Base-by-base conservation (phyloP, 345 rosid genomes). In the Cardamine chenopodiifolia region DNA sequence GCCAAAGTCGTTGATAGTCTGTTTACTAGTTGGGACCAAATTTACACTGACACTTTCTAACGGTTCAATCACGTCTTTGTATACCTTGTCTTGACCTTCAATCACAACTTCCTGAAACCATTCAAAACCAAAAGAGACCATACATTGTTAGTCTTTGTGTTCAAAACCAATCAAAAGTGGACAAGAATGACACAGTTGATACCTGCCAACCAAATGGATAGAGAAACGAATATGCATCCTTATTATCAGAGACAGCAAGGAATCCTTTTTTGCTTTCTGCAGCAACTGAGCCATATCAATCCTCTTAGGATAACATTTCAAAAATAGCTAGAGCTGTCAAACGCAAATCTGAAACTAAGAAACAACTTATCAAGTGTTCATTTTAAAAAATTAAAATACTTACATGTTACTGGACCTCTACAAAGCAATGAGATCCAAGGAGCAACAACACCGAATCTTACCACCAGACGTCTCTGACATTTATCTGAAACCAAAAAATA, bases 171-270 rank as follows among this genome's bases (percentile, higher is more conserved):
- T 12, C 28, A 14, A 18, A 42, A 35, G 28, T 19, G 53, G 44
- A 31, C 2, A 59, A 54, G 19, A 25, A 56, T 34, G n/a, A 58
- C 10, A 19, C 20, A n/a, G 62, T 10, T 11, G 6, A 7, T 72
- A 89, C 98, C 95, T 94, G 92, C 97, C 98, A 91, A 12, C 98
- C 96, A 52, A 91, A 91, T 31, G 97, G 98, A 81, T 85, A 94
- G 62, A 83, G 45, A 82, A 94, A 94, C 23, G 93, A 72, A 75
- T 94, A 90, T 2, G 96, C 93, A n/a, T 94, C 95, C 62, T 86
- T 90, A 79, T 83, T 79, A 87, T 90, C 97, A 8, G 82, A 69
- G 70, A 87, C 93, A 20, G 82, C 19, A n/a, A 85, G 76, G 77
- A 86, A 91, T 47, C 93, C 96, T 74, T 86, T 87, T 68, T 91